Base-by-base conservation (phyloP, 202 grass and related monocot genomes). In the Setaria viridis region DNA sequence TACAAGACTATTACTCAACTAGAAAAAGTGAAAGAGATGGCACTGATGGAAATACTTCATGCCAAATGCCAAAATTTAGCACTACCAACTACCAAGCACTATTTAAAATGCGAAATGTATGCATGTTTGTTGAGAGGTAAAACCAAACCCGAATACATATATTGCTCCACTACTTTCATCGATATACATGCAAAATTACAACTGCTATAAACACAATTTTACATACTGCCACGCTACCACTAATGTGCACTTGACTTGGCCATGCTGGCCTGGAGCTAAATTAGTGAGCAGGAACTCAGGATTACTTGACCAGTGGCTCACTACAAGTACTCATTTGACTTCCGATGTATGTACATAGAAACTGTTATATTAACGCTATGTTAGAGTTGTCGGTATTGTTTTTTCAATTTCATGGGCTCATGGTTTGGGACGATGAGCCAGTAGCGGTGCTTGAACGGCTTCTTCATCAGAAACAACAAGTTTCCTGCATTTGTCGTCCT, bases 361-460 rank as follows among this genome's bases (percentile, higher is more conserved):
- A 29, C 7, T 55, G 11, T 84, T 74, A 32, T 76, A 16, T 9
- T 39, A 43, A 66, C 6, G 2, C 15, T 17, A 72, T 58, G 21
- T 76, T 15, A 13, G 12, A 20, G 3, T 58, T 62, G 12, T 30
- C 1, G 0, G 33, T 35, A 43, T 21, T 47, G n/a, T 68, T 10
- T 72, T 5, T 21, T 50, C n/a, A 47, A 10, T 42, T 86, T 81
- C 37, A 42, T 5, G 19, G 30, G 29, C 12, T 91, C 76, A 92
- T 76, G 60, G 55, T 62, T 68, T 43, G 46, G 39, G 54, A 43
- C 10, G 17, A 34, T 92, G 74, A 56, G 51, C 51, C 73, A 97
- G 42, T 60, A 97, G 82, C 25, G 92, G 88, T 66, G 70, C 88
- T 88, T 93, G 80, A 17, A 68, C 67, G 47, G 87, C 75, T 87